A percentile compares a stretch with the other conserved stretches of the same genome.
Evolutionary conservation across 495 filamentous ascomycete species (phyloP).

Genomic region (Trichocladium antarcticum): DNA sequence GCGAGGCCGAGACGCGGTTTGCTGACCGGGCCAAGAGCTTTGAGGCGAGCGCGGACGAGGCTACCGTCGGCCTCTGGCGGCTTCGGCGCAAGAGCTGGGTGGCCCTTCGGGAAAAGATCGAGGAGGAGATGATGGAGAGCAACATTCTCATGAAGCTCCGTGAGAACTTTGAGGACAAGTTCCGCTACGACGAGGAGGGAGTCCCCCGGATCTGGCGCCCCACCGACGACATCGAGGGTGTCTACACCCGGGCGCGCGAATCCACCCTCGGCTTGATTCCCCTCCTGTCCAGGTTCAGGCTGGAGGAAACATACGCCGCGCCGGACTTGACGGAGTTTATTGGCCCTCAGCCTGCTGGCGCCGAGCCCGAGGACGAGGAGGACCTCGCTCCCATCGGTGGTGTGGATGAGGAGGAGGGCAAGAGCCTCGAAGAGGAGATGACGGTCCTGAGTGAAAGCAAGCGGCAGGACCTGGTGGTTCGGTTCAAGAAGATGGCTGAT

Average conservation of each 20-base stretch:
- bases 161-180: conserved; percentile 98
- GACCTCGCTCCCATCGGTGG: conserved; percentile 77
- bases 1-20: conserved; percentile 75
- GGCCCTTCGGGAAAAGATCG: conserved; percentile 77
- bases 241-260: conserved; percentile 83
- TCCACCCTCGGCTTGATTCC: conserved; percentile 84
- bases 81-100: conserved; percentile 89
- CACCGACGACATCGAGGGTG: conserved; percentile 89
- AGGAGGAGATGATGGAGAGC: conserved; percentile 95
- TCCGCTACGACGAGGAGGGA: conserved; percentile 90
- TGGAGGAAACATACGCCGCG: conserved; percentile 55
- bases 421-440: conserved; percentile 90
- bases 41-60: conserved; percentile 82
- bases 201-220: conserved; percentile 96
- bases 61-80: conserved; percentile 86
- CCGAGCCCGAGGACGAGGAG: conserved; percentile 76
- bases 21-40: conserved; percentile 81
- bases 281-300: conserved; percentile 71
- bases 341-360: conserved; percentile 63
- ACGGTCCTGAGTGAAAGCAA: conserved; percentile 83
- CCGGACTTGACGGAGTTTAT: conserved; percentile 76
- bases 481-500: conserved; percentile 96
- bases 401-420: conserved; percentile 84
- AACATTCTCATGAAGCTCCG: conserved; percentile 90
- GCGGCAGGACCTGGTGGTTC: conserved; percentile 73